Evolutionary conservation across 495 filamentous ascomycete species (phyloP).

Genomic region (Penicillium coprophilum): DNA sequence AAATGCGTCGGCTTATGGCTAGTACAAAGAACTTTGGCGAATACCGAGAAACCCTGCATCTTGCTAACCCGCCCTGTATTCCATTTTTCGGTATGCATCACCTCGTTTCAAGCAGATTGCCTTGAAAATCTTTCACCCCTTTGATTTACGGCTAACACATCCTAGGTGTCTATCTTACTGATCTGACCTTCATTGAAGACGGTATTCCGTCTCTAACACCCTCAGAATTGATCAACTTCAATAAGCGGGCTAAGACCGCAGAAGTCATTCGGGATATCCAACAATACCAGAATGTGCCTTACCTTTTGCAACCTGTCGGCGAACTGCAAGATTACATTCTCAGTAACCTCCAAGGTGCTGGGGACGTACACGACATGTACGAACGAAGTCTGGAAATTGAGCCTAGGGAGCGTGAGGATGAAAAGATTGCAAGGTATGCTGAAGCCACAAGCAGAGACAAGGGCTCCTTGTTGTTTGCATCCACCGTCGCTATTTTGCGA

Average conservation of each 20-base stretch:
- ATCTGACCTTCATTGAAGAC: constrained; percentile 98
- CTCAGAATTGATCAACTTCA: constrained; percentile 95
- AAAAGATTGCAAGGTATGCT: constrained; percentile 81
- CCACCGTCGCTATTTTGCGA: constrained; percentile 35
- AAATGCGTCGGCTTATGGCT: constrained; percentile 91
- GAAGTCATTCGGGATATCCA: constrained; percentile 98
- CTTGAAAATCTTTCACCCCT: not conserved
- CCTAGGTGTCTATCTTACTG: constrained; percentile 91
- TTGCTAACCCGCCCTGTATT: constrained; percentile 93
- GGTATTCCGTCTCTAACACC: constrained; percentile 95
- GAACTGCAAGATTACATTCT: constrained; percentile 98
- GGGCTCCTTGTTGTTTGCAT: constrained; percentile 39
- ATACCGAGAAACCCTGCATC: constrained; percentile 89
- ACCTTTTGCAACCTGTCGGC: constrained; percentile 80
- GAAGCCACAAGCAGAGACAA: constrained; percentile 37
- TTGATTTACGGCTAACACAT: constrained; percentile 17
- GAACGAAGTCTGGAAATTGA: constrained; percentile 90
- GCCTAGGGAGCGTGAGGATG: constrained; percentile 92
- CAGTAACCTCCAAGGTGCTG: constrained; percentile 87
- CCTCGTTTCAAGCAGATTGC: not conserved
- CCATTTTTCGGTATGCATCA: constrained; percentile 85
- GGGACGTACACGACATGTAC: constrained; percentile 99
- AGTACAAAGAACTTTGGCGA: constrained; percentile 98
- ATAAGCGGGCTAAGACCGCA: constrained; percentile 94
- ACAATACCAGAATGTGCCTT: constrained; percentile 95